A percentile compares a stretch with the other conserved stretches of the same genome.
These are phyloP conservation scores for Mesostigma viride DNA, from an alignment of 139 green algal species.

Conservation along the genomic window DNA sequence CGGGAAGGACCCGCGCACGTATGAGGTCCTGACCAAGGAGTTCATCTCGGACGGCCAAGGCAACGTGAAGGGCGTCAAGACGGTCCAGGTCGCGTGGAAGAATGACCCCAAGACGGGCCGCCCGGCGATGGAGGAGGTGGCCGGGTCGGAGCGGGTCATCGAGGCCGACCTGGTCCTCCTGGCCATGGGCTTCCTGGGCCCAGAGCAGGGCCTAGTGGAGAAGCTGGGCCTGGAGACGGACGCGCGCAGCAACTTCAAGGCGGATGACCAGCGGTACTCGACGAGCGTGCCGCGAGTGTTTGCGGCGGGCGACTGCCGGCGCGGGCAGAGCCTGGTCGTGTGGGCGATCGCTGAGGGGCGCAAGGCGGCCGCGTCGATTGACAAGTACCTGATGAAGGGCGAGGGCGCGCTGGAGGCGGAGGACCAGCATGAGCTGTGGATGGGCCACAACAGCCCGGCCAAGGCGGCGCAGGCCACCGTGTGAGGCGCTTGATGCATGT, in stretches of 20 bases:
- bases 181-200: conserved; percentile 91
- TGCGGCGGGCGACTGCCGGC: conserved; percentile 84
- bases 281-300: conserved; percentile 85
- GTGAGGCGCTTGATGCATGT: no score
- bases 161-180: conserved; percentile 83
- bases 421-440: no score
- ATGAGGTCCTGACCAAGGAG: conserved; percentile 86
- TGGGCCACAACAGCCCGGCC: no score
- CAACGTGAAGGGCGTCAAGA: conserved; percentile 63
- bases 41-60: conserved; percentile 72
- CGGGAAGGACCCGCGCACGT: conserved; percentile 66
- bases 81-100: conserved; percentile 41
- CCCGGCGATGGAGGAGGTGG: conserved; percentile 59
- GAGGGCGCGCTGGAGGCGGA: no score
- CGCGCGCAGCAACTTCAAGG: conserved; percentile 88
- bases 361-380: conserved; percentile 55
- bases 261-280: conserved; percentile 71
- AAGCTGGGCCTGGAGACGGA: conserved; percentile 64
- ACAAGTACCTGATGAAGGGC: conserved; percentile 53
- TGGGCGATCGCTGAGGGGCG: conserved; percentile 90
- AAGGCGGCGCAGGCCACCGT: no score
- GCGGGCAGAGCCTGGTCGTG: conserved; percentile 64
- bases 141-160: conserved; percentile 56
- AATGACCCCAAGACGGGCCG: background rate
- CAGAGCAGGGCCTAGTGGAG: conserved; percentile 57